These are phyloP conservation scores for Craterostigma plantagineum DNA, from an alignment of 257 asterid genomes.

Conservation along the genomic window DNA sequence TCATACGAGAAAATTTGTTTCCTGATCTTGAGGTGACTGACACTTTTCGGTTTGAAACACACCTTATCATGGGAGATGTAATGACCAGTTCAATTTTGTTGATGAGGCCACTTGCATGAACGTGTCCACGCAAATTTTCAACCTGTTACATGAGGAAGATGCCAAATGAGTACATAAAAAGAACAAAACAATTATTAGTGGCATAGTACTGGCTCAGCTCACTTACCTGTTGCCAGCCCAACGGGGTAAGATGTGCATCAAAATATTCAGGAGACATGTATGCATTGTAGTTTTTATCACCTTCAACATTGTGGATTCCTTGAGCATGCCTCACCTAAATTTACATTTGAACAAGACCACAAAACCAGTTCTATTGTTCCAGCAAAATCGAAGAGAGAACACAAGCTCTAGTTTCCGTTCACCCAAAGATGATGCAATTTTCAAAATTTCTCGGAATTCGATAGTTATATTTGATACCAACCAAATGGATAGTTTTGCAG, in stretches of 20 bases:
- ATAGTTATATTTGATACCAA: slow-evolving; percentile 27
- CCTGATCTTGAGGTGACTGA: not conserved
- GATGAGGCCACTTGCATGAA: slow-evolving; percentile 56
- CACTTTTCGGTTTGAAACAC: no score
- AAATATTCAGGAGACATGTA: slow-evolving; percentile 68
- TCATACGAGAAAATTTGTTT: not conserved
- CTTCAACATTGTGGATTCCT: slow-evolving; percentile 78
- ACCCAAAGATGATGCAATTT: slow-evolving; percentile 19
- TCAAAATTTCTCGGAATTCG: slow-evolving; percentile 23
- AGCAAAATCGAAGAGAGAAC: no score
- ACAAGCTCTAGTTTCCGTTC: slow-evolving; percentile 6
- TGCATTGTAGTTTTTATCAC: slow-evolving; percentile 66
- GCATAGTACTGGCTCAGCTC: slow-evolving; percentile 5
- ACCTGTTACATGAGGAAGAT: slow-evolving; percentile 61
- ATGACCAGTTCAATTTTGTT: slow-evolving; percentile 67
- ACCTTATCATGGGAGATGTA: slow-evolving; percentile 86
- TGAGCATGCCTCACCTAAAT: slow-evolving; percentile 95
- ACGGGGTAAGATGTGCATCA: slow-evolving; percentile 81
- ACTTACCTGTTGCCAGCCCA: slow-evolving; percentile 86
- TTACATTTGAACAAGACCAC: slow-evolving; percentile 25
- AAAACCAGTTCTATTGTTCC: slow-evolving; percentile 17
- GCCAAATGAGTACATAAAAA: no score
- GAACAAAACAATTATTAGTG: not conserved
- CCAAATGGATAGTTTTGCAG: slow-evolving; percentile 88
- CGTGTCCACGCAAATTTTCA: slow-evolving; percentile 74